Base-by-base conservation (phyloP, 768 basidiomycete genomes). In the Hygrophoropsis aurantiaca region DNA sequence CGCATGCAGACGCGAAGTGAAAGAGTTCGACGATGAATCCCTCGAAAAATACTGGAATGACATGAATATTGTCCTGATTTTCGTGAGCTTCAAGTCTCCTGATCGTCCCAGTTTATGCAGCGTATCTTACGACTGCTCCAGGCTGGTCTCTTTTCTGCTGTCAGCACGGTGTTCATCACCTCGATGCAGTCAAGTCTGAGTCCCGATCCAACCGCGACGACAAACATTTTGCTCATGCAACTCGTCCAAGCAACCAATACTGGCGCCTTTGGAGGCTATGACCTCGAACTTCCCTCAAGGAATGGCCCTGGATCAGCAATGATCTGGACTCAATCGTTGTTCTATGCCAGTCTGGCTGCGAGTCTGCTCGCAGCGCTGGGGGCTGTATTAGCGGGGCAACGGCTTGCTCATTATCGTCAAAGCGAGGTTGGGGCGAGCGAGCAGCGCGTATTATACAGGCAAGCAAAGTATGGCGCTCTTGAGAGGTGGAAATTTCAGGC, bases 71-170 rank as follows among this genome's bases (percentile, higher is more conserved):
- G n/a, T n/a, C n/a, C n/a, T n/a, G n/a, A n/a, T n/a, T n/a, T n/a
- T n/a, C n/a, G n/a, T n/a, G n/a, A n/a, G n/a, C n/a, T n/a, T n/a
- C n/a, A n/a, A n/a, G n/a, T n/a, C n/a, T n/a, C n/a, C n/a, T n/a
- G n/a, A n/a, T n/a, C n/a, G n/a, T n/a, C n/a, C n/a, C n/a, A n/a
- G n/a, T n/a, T n/a, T n/a, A n/a, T n/a, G n/a, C n/a, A n/a, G n/a
- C n/a, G n/a, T n/a, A n/a, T n/a, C n/a, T n/a, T n/a, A n/a, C n/a
- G n/a, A n/a, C n/a, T n/a, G n/a, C n/a, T n/a, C n/a, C 23, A 74
- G 72, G 65, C 69, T 26, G 73, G 73, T 62, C 58, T 74, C 11
- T 74, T 74, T 53, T 71, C 71, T 21, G 65, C 70, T 4, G 66
- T 65, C 1, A 58, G 71, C 11, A 68, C 66, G 3, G 60, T 71